These are phyloP conservation scores for Alternaria angustiovoidea DNA, from an alignment of 2,329 filamentous ascomycete genomes.

Conservation along the genomic window DNA sequence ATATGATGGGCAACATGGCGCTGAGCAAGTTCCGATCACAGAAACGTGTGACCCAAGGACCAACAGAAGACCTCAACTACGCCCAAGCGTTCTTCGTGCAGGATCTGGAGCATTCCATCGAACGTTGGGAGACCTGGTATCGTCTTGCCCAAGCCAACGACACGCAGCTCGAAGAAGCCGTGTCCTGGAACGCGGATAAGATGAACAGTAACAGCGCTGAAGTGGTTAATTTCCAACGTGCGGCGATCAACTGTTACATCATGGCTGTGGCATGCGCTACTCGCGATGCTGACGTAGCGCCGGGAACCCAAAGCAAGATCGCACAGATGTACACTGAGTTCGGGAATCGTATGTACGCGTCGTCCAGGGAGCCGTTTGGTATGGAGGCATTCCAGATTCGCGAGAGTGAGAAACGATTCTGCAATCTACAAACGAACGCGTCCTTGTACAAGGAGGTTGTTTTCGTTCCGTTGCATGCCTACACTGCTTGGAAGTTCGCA, in stretches of 20 bases:
- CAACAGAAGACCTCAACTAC: conserved; percentile 84
- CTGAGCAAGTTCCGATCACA: conserved; percentile 84
- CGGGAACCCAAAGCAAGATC: conserved; percentile 64
- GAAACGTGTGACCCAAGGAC: conserved; percentile 78
- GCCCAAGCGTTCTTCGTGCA: conserved; percentile 81
- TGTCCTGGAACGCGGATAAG: conserved; percentile 89
- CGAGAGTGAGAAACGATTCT: conserved; percentile 68
- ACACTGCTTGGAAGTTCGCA: conserved; percentile 71
- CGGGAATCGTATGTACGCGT: conserved; percentile 72
- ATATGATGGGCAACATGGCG: conserved; percentile 85
- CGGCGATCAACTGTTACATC: conserved; percentile 79
- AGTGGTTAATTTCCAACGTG: conserved; percentile 76
- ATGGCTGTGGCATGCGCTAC: conserved; percentile 72
- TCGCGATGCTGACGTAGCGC: conserved; percentile 62
- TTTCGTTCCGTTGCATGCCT: conserved; percentile 66
- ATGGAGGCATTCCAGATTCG: conserved; percentile 71
- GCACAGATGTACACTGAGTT: conserved; percentile 75
- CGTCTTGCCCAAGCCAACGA: conserved; percentile 87
- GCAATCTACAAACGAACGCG: conserved; percentile 58
- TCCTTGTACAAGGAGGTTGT: conserved; percentile 65
- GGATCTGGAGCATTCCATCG: conserved; percentile 81
- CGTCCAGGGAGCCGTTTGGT: conserved; percentile 70
- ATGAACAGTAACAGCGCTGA: conserved; percentile 84
- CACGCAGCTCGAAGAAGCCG: conserved; percentile 84
- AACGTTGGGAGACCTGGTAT: conserved; percentile 92